Evolutionary conservation across 306 rosid genomes (phyloP), one percentile per base, ranked within the genome.

Genomic region (Sesbania bispinosa): DNA sequence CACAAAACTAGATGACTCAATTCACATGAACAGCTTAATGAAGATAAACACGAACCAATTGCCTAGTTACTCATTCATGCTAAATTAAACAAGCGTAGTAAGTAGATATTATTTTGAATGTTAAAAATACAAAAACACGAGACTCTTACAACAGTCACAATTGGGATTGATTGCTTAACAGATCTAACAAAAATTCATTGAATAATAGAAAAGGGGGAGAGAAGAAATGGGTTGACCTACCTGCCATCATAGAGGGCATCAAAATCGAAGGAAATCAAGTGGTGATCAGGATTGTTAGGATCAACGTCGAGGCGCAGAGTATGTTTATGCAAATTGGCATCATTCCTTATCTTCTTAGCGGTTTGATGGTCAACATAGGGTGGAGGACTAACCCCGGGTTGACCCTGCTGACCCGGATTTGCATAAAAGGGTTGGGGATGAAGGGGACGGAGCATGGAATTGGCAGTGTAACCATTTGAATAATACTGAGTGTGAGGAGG

Each of bases 211-310:
- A 14, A 16, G 51, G 1, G 11, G n/a, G n/a, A n/a, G n/a, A 52
- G 4, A 11, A 10, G 26, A 58, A 16, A 6, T 63, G 15, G 15
- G 5, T 5, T 10, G 14, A 73, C 97, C 96, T 84, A 74, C 98
- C 96, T 88, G 51, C 97, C 97, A 78, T 89, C 87, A 67, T 41
- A 88, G 24, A 87, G 41, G 35, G 96, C 96, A 67, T 94, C 97
- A 13, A 94, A 94, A 70, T 80, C 85, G 69, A 94, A 91, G 16
- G 97, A 87, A 23, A 91, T 81, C 85, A 94, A 82, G 57, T 80
- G 88, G 8, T 89, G 95, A 89, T 91, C 87, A 18, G 95, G 87
- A 60, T 87, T 80, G 45, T 36, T 79, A 64, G 85, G 89, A 72
- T 94, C 97, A 1, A 84, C 39, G 75, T 82, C 84, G 1, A 94